Conservation (phyloP, 208 protist species). For the Leptomonas pyrrhocoris region DNA sequence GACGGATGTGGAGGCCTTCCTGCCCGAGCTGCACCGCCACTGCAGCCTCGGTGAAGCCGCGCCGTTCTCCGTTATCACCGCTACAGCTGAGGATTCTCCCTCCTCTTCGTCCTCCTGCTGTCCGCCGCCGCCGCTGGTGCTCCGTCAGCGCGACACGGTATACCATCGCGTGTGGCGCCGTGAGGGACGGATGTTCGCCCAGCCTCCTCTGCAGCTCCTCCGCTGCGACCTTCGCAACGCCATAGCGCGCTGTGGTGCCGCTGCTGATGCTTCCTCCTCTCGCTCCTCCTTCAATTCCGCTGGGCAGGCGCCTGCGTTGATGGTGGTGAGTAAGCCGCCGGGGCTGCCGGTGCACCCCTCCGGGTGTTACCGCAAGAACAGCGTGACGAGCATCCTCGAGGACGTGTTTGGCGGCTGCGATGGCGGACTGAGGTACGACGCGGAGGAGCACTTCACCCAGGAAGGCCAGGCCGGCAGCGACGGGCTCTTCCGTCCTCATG, state of each 20-base stretch:
- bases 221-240: conserved; percentile 41
- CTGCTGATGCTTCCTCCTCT: neutral
- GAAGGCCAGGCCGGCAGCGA: neutral
- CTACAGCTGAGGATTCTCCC: neutral
- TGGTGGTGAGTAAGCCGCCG: conserved; percentile 74
- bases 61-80: too few relatives aligned
- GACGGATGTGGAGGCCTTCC: conserved; percentile 18
- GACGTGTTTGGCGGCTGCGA: conserved; percentile 74
- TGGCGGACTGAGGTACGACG: conserved; percentile 4
- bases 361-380: conserved; percentile 92
- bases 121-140: conserved; percentile 36
- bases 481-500: conserved; percentile 29
- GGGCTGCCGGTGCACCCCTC: conserved; percentile 91
- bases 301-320: conserved; percentile 47
- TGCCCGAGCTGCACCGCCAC: conserved; percentile 8
- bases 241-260: neutral
- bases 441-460: conserved; percentile 19
- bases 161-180: conserved; percentile 90
- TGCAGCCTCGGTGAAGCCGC: neutral
- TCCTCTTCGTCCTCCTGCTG: neutral
- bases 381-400: conserved; percentile 88
- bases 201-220: conserved; percentile 54
- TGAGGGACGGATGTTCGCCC: conserved; percentile 90
- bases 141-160: conserved; percentile 84
- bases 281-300: conserved; percentile 14